A percentile compares a stretch with the other conserved stretches of the same genome.
Conservation (phyloP, 2,329 filamentous ascomycete species). For the Pseudonectria foliicola region DNA sequence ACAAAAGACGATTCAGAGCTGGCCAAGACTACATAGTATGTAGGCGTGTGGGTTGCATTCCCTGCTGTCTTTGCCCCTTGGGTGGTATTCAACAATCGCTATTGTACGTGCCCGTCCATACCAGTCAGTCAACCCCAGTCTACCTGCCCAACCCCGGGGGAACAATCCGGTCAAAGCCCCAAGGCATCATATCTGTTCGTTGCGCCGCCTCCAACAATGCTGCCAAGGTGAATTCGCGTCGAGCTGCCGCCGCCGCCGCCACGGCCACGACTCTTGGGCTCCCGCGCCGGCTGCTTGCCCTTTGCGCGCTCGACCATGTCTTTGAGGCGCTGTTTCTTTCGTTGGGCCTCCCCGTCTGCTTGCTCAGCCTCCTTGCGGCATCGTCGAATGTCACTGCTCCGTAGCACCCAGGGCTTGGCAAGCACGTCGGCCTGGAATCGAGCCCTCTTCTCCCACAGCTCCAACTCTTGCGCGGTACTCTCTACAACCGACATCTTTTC, state of each 20-base stretch:
- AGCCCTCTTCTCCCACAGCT: slow-evolving; percentile 49
- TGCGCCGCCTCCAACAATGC: slow-evolving; percentile 22
- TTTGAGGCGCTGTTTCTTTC: slow-evolving; percentile 19
- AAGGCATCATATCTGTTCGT: slow-evolving; percentile 28
- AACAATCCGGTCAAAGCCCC: slow-evolving; percentile 22
- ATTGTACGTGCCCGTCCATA: slow-evolving; percentile 2
- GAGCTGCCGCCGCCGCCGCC: slow-evolving; percentile 1
- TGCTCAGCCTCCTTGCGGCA: slow-evolving; percentile 42
- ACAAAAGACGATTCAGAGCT: no score
- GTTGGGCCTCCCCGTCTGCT: slow-evolving; percentile 20
- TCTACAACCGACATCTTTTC: slow-evolving; percentile 41
- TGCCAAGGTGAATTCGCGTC: slow-evolving; percentile 16
- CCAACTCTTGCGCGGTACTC: slow-evolving; percentile 50
- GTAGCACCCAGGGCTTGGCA: slow-evolving; percentile 47
- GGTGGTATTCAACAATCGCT: no score
- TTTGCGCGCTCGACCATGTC: slow-evolving; percentile 8
- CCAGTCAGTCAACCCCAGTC: slow-evolving; percentile 7
- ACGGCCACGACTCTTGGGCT: slow-evolving; percentile 1
- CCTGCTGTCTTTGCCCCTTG: no score
- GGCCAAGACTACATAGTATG: no score
- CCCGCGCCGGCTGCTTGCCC: slow-evolving; percentile 3
- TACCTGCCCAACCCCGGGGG: no score
- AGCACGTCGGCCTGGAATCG: slow-evolving; percentile 46
- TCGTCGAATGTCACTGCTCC: slow-evolving; percentile 38
- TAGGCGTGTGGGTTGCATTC: no score